phyloP scores from a whole-genome alignment of 257 asterid genomes.

The Solanum habrochaites region DNA sequence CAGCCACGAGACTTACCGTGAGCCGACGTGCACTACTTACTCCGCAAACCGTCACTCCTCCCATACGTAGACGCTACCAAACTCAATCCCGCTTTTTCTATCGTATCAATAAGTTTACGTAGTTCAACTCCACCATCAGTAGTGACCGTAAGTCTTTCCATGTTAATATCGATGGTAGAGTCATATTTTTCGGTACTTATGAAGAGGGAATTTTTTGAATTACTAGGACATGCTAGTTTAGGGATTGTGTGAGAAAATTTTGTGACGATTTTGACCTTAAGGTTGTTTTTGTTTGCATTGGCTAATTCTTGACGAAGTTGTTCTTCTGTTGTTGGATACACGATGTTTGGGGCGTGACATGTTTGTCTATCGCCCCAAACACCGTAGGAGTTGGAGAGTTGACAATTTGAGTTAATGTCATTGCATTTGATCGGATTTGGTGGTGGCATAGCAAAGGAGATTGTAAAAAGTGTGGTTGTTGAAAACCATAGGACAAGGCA shows the following conservation, averaged over 20 bases:
- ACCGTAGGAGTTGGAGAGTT: conserved; percentile 53
- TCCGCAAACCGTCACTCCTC: conserved; percentile 77
- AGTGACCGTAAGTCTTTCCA: conserved; percentile 22
- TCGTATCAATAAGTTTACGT: conserved; percentile 40
- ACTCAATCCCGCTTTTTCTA: conserved; percentile 54
- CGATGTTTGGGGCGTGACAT: conserved; percentile 35
- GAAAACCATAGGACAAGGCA: not conserved
- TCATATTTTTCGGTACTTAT: conserved; percentile 59
- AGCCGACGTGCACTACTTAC: conserved; percentile 61
- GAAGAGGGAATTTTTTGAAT: conserved; percentile 7
- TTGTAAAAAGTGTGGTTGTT: not conserved
- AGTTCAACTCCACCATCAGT: conserved; percentile 69
- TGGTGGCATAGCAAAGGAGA: conserved; percentile 47
- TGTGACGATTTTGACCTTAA: conserved; percentile 52
- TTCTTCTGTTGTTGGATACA: conserved; percentile 56
- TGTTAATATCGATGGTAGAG: conserved; percentile 24
- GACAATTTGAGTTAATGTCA: conserved; percentile 24
- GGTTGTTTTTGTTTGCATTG: conserved; percentile 31
- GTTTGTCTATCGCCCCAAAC: conserved; percentile 54
- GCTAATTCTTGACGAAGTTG: conserved; percentile 54
- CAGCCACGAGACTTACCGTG: conserved; percentile 98
- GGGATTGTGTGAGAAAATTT: conserved; percentile 78
- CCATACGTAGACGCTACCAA: conserved; percentile 77
- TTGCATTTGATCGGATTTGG: conserved; percentile 49
- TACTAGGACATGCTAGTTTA: conserved; percentile 45